Conservation (phyloP, 345 rosid species). For the Firmiana major region DNA sequence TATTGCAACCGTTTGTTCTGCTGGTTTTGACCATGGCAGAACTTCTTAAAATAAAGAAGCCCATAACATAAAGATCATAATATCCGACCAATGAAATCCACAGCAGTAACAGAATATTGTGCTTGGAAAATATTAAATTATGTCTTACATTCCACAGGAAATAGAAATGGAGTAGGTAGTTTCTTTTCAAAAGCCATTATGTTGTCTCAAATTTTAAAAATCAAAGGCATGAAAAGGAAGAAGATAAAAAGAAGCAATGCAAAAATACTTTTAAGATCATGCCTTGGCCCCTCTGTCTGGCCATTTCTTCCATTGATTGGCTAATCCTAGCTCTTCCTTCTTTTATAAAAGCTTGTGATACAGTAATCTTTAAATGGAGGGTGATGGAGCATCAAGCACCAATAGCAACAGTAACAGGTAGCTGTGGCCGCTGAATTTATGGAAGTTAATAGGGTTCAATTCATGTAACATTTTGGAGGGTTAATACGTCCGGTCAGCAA, state of each 20-base stretch:
- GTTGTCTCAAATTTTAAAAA: neutral
- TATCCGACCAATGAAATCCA: neutral
- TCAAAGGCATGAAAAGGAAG: conserved; percentile 8
- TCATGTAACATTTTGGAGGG: too few species aligned
- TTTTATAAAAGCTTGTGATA: neutral
- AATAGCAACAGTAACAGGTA: neutral
- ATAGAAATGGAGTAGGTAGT: neutral
- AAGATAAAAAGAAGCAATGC: neutral
- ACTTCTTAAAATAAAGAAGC: neutral
- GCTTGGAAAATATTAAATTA: neutral
- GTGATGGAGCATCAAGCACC: conserved; percentile 17
- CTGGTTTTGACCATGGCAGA: neutral
- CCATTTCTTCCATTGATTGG: neutral
- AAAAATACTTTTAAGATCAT: neutral
- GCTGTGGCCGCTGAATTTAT: too few species aligned
- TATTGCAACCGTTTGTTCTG: neutral
- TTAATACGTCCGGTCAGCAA: too few species aligned
- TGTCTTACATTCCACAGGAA: too few species aligned
- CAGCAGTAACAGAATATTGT: neutral
- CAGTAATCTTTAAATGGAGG: neutral
- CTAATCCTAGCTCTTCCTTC: neutral
- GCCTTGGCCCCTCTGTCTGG: neutral
- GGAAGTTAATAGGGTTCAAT: too few species aligned
- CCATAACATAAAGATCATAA: neutral
- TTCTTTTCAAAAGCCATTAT: neutral